Conservation (phyloP, 768 basidiomycete genomes). For the Boletus eberwhitei region DNA sequence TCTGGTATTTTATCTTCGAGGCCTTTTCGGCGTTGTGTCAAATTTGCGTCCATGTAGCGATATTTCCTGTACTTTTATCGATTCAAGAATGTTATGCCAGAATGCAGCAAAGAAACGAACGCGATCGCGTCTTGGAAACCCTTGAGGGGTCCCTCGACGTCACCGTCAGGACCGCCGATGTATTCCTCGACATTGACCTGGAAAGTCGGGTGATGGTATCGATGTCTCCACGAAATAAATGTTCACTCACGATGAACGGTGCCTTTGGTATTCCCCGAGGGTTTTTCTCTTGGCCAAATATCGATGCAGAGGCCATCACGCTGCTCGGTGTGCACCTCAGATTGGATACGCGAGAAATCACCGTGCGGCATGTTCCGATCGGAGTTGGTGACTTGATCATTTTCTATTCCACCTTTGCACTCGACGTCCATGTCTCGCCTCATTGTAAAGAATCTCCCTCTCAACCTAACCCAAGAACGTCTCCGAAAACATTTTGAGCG, state of each 20-base stretch:
- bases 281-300: constrained; percentile 56
- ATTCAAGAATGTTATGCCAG: constrained; percentile 13
- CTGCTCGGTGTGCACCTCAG: background rate
- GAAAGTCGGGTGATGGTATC: background rate
- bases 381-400: constrained; percentile 11
- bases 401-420: background rate
- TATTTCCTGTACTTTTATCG: constrained; percentile 74
- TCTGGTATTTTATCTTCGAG: constrained; percentile 96
- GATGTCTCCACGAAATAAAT: background rate
- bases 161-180: constrained; percentile 73
- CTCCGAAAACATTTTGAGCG: constrained; percentile 69
- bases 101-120: constrained; percentile 46
- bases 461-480: constrained; percentile 59
- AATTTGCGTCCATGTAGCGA: constrained; percentile 92
- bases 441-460: constrained; percentile 77
- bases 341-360: background rate
- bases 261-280: constrained; percentile 94
- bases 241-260: constrained; percentile 80
- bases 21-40: constrained; percentile 71
- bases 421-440: constrained; percentile 66
- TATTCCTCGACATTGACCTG: constrained; percentile 88
- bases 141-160: constrained; percentile 74
- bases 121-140: constrained; percentile 90
- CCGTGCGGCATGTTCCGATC: constrained; percentile 23
- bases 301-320: constrained; percentile 25